phyloP scores from a whole-genome alignment of 305 asterid genomes.

The Fraxinus baroniana region DNA sequence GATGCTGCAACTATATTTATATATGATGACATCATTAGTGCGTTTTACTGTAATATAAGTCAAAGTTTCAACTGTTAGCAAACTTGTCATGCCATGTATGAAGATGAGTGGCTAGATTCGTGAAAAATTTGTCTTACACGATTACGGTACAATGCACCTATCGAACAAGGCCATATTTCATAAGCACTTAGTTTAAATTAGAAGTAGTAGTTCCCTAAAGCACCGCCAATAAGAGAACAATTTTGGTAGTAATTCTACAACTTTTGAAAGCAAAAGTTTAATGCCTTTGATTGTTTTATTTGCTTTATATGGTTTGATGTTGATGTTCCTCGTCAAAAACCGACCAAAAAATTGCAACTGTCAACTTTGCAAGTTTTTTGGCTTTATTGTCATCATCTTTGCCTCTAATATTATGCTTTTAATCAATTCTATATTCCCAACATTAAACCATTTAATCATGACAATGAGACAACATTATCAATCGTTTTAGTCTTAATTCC shows the following conservation, averaged over 20 bases:
- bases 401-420: not conserved
- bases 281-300: slow-evolving; percentile 17
- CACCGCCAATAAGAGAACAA: slow-evolving; percentile 25
- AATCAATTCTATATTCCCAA: not conserved
- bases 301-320: slow-evolving; percentile 28
- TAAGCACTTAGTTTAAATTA: slow-evolving; percentile 2
- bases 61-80: not conserved
- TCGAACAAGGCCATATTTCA: not conserved
- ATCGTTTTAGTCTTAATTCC: not conserved
- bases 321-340: slow-evolving; percentile 33
- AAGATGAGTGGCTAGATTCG: not conserved
- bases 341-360: slow-evolving; percentile 25
- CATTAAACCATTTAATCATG: slow-evolving; percentile 2
- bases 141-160: not conserved
- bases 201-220: slow-evolving; percentile 39
- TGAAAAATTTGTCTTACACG: not conserved
- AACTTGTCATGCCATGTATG: not conserved
- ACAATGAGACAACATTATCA: not conserved
- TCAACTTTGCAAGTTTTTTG: slow-evolving; percentile 31
- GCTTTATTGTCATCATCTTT: slow-evolving; percentile 20
- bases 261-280: slow-evolving; percentile 29
- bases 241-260: slow-evolving; percentile 23
- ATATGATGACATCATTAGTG: not conserved
- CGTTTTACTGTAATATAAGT: not conserved
- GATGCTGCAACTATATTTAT: not conserved